These are phyloP conservation scores for Annulohypoxylon stygium DNA, from an alignment of 495 filamentous ascomycete species.

Conservation along the genomic window DNA sequence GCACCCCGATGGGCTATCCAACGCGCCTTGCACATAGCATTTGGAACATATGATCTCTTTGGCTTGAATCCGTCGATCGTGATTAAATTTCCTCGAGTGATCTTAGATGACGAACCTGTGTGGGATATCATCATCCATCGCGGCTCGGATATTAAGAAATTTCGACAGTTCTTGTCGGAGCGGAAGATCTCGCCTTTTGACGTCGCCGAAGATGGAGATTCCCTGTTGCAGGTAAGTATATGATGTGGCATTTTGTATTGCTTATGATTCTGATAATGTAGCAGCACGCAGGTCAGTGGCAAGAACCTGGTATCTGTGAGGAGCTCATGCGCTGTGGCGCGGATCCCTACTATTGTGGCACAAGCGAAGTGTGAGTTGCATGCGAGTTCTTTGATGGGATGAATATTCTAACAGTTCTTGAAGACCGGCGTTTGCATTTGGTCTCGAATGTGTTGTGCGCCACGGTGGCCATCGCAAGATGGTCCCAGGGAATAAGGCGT, in stretches of 20 bases:
- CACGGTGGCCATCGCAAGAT: background rate
- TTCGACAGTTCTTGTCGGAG: background rate
- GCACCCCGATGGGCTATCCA: background rate
- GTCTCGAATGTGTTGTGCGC: background rate
- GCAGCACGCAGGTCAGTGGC: background rate
- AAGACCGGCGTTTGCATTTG: background rate
- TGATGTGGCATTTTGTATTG: background rate
- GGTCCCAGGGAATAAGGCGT: background rate
- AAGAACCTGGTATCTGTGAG: background rate
- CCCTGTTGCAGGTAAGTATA: background rate
- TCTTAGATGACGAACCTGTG: background rate
- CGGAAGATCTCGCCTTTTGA: background rate
- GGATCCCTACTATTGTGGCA: background rate
- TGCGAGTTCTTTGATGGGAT: background rate
- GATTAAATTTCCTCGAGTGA: background rate
- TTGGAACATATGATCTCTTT: background rate
- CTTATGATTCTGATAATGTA: background rate
- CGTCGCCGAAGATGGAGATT: background rate
- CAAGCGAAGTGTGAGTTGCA: background rate
- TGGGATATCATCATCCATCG: background rate
- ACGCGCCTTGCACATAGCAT: background rate
- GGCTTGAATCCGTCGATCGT: background rate
- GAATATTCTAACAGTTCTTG: background rate
- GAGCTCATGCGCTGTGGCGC: background rate
- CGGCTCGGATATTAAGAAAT: background rate